Evolutionary conservation across 495 filamentous ascomycete species (phyloP), one percentile per base, ranked within the genome.

Genomic region (Aspergillus campestris): DNA sequence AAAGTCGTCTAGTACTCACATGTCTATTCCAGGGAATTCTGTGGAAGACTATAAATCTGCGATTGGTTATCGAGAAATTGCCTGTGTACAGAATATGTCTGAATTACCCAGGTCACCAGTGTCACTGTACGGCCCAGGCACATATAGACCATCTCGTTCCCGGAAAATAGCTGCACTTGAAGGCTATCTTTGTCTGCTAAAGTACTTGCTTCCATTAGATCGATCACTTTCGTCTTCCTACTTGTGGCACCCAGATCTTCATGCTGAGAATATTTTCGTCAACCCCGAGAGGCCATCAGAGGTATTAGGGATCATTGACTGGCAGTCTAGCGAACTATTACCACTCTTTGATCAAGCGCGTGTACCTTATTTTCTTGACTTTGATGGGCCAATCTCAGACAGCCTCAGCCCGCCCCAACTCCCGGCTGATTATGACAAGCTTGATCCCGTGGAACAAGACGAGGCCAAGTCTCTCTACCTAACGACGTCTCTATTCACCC

Each of bases 181-280:
- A 29, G 45, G 42, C 34, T 67, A 67, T 47, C 57, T 61, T 34
- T 13, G 32, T 9, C n/a, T 67, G 6, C 35, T 56, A 5, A 47
- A 45, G 42, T 55, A 44, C 39, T 35, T 67, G 18, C 38, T 64
- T n/a, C 58, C 60, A 27, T 39, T 34, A 5, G 52, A 64, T 32
- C 5, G 7, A 40, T 55, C 56, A 12, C 59, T 59, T 15, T 29
- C 38, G 9, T 40, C 58, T 24, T 35, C 56, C 31, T 53, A 24
- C 47, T 28, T 70, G 15, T 67, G 61, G 63, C 66, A 70, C 45
- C 38, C 45, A 13, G 66, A 71, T 31, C 56, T 70, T 9, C 66
- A 69, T 40, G 34, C 49, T 29, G 52, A 59, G 14, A 71, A 70
- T 38, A 64, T 71, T 13, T 69, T 64, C 41, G 58, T 68, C 8